Evolutionary conservation across 306 rosid species (phyloP).

Genomic region (Dicorynia guianensis): DNA sequence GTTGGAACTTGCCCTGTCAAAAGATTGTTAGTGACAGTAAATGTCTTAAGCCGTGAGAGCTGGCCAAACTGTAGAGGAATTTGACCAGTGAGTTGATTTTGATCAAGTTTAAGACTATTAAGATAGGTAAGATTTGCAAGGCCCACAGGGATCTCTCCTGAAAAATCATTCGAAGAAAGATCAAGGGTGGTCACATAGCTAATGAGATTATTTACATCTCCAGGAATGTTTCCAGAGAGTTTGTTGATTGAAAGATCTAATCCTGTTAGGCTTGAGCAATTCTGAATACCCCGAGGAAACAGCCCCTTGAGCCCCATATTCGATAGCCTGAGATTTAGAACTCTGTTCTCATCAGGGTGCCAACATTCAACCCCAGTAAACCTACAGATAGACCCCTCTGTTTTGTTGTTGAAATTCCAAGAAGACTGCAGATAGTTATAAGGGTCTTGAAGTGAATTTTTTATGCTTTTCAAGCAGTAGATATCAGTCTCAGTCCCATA

Average conservation of each 20-base stretch:
- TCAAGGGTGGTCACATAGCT: constrained; percentile 48
- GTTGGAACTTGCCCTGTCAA: constrained; percentile 69
- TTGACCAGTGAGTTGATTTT: constrained; percentile 67
- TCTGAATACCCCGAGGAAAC: constrained; percentile 65
- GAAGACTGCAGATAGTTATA: constrained; percentile 49
- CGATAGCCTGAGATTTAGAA: constrained; percentile 66
- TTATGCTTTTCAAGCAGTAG: constrained; percentile 66
- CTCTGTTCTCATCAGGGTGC: constrained; percentile 86
- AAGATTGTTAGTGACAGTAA: constrained; percentile 63
- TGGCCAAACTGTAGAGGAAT: constrained; percentile 61
- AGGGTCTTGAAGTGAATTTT: constrained; percentile 58
- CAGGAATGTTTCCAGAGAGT: constrained; percentile 62
- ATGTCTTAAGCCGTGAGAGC: constrained; percentile 59
- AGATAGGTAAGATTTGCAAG: constrained; percentile 63
- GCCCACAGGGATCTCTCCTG: constrained; percentile 62
- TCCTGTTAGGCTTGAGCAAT: constrained; percentile 82
- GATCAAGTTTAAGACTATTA: constrained; percentile 75
- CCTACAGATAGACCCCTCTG: constrained; percentile 80
- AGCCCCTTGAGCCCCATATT: constrained; percentile 85
- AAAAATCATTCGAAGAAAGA: constrained; percentile 71
- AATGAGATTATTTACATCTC: constrained; percentile 45
- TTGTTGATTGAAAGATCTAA: constrained; percentile 79
- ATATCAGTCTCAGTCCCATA: constrained; percentile 66
- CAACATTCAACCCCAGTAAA: constrained; percentile 85
- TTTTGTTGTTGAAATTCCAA: constrained; percentile 67